Percentiles rank a stretch among this genome's conserved stretches.
These are phyloP conservation scores for Aspergillus panamensis DNA, from an alignment of 495 filamentous ascomycete species.

Conservation along the genomic window DNA sequence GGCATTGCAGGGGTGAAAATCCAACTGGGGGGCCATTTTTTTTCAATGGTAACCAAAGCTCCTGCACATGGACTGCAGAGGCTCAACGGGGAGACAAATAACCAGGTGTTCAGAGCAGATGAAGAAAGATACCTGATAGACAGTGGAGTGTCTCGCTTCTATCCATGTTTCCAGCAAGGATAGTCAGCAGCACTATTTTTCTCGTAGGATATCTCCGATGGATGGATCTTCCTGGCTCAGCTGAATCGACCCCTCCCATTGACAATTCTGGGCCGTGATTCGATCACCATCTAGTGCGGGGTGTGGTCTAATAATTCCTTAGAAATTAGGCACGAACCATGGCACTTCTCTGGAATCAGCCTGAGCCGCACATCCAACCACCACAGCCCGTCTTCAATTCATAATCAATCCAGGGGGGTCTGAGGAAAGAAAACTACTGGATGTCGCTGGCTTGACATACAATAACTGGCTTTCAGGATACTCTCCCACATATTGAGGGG, in stretches of 20 bases:
- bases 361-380: neutral
- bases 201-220: slow-evolving; percentile 5
- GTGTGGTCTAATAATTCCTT: neutral
- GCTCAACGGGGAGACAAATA: slow-evolving; percentile 8
- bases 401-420: no score
- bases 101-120: neutral
- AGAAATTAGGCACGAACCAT: slow-evolving; percentile 5
- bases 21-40: slow-evolving; percentile 8
- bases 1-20: slow-evolving; percentile 13
- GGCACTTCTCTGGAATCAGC: neutral
- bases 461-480: no score
- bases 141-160: neutral
- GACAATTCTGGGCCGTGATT: slow-evolving; percentile 9
- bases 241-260: slow-evolving; percentile 5
- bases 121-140: neutral
- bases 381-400: no score
- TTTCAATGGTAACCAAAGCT: slow-evolving; percentile 5
- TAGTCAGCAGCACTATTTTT: neutral
- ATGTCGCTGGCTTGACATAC: no score
- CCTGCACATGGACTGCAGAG: slow-evolving; percentile 11
- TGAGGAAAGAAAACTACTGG: no score
- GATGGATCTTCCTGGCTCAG: slow-evolving; percentile 13
- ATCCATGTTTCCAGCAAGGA: slow-evolving; percentile 4
- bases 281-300: slow-evolving; percentile 5
- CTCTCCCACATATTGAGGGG: no score